Evolutionary conservation across 2,329 filamentous ascomycete species (phyloP).

Genomic region (Pseudocercospora fijiensis): DNA sequence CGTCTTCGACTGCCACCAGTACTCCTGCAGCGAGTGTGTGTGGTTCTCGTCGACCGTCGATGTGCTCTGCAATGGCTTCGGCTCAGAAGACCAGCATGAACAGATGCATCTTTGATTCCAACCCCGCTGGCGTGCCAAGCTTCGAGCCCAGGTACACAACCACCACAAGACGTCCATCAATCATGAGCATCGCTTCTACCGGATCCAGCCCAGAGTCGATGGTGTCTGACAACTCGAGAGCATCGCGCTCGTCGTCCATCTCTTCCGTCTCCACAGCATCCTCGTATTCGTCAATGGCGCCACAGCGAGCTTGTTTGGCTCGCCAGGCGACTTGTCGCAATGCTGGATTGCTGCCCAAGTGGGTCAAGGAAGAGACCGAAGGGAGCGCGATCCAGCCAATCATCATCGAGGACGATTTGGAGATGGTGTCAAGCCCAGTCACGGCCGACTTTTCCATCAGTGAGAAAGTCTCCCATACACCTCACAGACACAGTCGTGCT

Average conservation of each 20-base stretch:
- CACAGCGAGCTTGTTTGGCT: constrained; percentile 49
- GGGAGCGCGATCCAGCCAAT: constrained; percentile 32
- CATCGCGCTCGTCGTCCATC: constrained; percentile 56
- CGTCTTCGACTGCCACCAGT: constrained; percentile 53
- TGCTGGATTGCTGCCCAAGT: constrained; percentile 43
- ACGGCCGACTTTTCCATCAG: constrained; percentile 35
- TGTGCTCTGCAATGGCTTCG: constrained; percentile 59
- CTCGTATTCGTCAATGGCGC: constrained; percentile 49
- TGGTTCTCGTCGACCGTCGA: constrained; percentile 55
- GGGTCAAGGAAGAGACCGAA: constrained; percentile 30
- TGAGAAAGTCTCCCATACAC: constrained; percentile 35
- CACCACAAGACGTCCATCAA: constrained; percentile 47
- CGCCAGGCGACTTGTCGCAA: constrained; percentile 55
- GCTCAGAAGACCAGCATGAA: constrained; percentile 56
- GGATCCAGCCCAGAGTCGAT: constrained; percentile 62
- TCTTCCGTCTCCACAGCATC: constrained; percentile 52
- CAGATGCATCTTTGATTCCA: constrained; percentile 55
- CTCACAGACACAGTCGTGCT: constrained; percentile 35
- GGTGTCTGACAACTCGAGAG: constrained; percentile 59
- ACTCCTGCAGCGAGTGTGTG: constrained; percentile 63
- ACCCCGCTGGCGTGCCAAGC: constrained; percentile 41
- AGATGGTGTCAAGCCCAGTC: constrained; percentile 35
- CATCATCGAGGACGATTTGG: constrained; percentile 35
- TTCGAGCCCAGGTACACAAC: constrained; percentile 46
- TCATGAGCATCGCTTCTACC: constrained; percentile 55